Evolutionary conservation across 768 basidiomycete species (phyloP).

Genomic region (Hypholoma sublateritium): DNA sequence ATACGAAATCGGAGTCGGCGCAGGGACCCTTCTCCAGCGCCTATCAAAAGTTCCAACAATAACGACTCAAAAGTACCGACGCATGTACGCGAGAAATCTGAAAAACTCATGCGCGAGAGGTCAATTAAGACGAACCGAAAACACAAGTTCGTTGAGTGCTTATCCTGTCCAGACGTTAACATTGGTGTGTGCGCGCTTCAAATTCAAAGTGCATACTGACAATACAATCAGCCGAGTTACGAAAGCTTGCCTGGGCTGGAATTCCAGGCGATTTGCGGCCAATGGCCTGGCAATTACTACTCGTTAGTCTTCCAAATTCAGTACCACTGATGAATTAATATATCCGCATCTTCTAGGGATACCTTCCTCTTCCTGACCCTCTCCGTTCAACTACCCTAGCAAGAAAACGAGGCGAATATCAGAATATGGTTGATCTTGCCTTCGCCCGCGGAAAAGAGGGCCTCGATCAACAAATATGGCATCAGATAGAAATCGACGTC

Average conservation of each 20-base stretch:
- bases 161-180: slow-evolving; percentile 76
- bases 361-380: slow-evolving; percentile 82
- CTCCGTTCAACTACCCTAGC: slow-evolving; percentile 75
- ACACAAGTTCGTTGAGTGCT: slow-evolving; percentile 80
- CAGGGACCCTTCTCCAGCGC: slow-evolving; percentile 31
- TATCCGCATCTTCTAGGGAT: slow-evolving; percentile 57
- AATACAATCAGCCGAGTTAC: slow-evolving; percentile 61
- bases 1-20: slow-evolving; percentile 45
- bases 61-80: slow-evolving; percentile 22
- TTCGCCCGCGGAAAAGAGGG: slow-evolving; percentile 85
- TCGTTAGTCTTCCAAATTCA: slow-evolving; percentile 52
- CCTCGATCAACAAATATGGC: slow-evolving; percentile 97
- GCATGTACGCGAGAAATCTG: slow-evolving; percentile 43
- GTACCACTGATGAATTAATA: slow-evolving; percentile 4
- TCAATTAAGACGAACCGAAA: slow-evolving; percentile 79
- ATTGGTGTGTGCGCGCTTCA: slow-evolving; percentile 53
- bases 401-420: slow-evolving; percentile 91
- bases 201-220: slow-evolving; percentile 5
- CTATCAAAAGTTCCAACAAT: slow-evolving; percentile 22
- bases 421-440: slow-evolving; percentile 83
- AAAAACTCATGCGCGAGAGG: slow-evolving; percentile 67
- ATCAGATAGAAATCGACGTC: slow-evolving; percentile 98
- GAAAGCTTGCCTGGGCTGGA: slow-evolving; percentile 94
- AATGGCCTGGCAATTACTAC: slow-evolving; percentile 90
- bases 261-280: slow-evolving; percentile 87